phyloP scores from a whole-genome alignment of 2,329 filamentous ascomycete species.

The Rutstroemia sp. region DNA sequence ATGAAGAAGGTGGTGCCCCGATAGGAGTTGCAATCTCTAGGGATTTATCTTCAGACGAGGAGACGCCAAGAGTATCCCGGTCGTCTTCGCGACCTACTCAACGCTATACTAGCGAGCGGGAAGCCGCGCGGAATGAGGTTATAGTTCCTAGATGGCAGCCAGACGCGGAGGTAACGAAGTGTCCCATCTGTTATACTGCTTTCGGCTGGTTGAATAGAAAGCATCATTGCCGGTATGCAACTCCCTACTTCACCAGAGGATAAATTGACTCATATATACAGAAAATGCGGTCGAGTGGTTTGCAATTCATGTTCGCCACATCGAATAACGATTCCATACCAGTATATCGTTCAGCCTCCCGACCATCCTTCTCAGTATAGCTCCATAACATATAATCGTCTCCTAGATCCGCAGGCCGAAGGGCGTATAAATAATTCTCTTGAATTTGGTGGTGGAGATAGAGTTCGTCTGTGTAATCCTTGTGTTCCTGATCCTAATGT shows the following conservation, averaged over 20 bases:
- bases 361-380: conserved; percentile 16
- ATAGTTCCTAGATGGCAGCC: conserved; percentile 78
- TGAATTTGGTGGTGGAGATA: conserved; percentile 54
- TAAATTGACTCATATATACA: conserved; percentile 26
- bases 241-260: background rate
- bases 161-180: conserved; percentile 72
- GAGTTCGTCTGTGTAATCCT: conserved; percentile 64
- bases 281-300: conserved; percentile 89
- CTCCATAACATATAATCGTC: conserved; percentile 9
- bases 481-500: conserved; percentile 65
- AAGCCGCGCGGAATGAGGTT: conserved; percentile 26
- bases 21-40: background rate
- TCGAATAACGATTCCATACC: conserved; percentile 86
- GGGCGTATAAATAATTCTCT: conserved; percentile 17
- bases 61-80: conserved; percentile 3
- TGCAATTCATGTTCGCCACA: conserved; percentile 88
- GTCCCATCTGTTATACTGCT: conserved; percentile 72
- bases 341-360: conserved; percentile 82
- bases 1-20: background rate
- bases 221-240: conserved; percentile 76
- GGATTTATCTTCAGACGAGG: conserved; percentile 1
- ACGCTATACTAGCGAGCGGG: background rate
- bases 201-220: conserved; percentile 73
- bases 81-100: background rate
- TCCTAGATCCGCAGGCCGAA: conserved; percentile 14